phyloP scores from a whole-genome alignment of 345 rosid species.

The Passiflora organensis region DNA sequence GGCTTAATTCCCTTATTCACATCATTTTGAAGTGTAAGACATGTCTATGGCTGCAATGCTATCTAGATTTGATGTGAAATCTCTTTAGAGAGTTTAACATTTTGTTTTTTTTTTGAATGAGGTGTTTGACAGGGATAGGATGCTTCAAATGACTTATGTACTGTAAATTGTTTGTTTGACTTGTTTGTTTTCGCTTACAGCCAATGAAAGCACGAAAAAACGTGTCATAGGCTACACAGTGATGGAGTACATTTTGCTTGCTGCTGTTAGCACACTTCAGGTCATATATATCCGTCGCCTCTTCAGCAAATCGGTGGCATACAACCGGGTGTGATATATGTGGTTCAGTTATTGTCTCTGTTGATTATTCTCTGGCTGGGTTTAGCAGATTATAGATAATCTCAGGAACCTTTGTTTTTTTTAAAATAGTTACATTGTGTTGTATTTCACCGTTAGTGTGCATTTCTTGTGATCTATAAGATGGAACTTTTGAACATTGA shows the following conservation, averaged over 20 bases:
- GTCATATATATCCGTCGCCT: slow-evolving; percentile 80
- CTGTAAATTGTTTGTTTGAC: no score
- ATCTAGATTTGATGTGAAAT: no score
- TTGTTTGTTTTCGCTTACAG: slow-evolving; percentile 39
- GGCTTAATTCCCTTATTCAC: no score
- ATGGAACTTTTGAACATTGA: slow-evolving; percentile 8
- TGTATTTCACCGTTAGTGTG: slow-evolving; percentile 9
- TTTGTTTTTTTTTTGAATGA: no score
- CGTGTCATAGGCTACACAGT: slow-evolving; percentile 79
- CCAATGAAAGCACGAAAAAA: slow-evolving; percentile 88
- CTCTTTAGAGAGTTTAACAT: no score
- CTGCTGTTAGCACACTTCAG: slow-evolving; percentile 64
- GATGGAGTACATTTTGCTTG: slow-evolving; percentile 71
- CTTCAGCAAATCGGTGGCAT: slow-evolving; percentile 90
- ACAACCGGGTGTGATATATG: slow-evolving; percentile 64
- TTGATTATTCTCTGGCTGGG: slow-evolving; percentile 5
- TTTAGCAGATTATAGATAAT: slow-evolving; percentile 5
- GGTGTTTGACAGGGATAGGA: not conserved
- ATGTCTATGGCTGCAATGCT: no score
- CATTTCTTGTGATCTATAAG: not conserved
- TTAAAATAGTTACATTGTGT: not conserved
- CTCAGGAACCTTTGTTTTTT: not conserved
- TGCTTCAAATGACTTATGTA: no score
- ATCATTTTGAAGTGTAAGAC: no score
- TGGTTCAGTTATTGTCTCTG: not conserved